Base-by-base conservation (phyloP, 352 stramenopile genomes). In the Globisporangium emineosum region DNA sequence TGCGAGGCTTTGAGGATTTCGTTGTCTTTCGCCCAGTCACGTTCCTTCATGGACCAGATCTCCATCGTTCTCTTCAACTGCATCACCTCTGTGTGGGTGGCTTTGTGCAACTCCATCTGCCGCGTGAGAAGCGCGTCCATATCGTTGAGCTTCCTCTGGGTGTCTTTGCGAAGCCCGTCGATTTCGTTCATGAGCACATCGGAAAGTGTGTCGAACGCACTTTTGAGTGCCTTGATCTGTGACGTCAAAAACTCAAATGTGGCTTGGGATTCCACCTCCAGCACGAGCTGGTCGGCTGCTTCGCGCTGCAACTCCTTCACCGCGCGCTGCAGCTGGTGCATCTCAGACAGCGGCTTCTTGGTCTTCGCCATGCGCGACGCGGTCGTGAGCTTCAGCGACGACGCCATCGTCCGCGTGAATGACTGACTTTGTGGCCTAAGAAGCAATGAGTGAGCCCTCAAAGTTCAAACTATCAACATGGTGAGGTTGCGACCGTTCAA, bases 21-120 rank as follows among this genome's bases (percentile, higher is more conserved):
- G 40, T 92, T 92, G 59, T 94, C 85, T 65, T 94, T 94, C 19
- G 83, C 83, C 83, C 85, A 94, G 63, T 94, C 83, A 25, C 85
- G 79, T 74, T 94, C 85, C 55, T 94, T 94, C 1, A 90, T 50
- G 15, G 72, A 78, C 85, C 85, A 94, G 52, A 91, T 74, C 67
- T 94, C 85, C 72, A 91, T 80, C 47, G 82, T 84, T 10, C 83
- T 79, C 66, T 90, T 91, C 30, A 91, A 65, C 45, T 89, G 78
- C 67, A 87, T 73, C n/a, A 90, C 78, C 52, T 94, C 85, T 0
- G 65, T 71, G 62, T 89, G 73, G 8, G 83, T 89, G 3, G 71
- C 72, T 43, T 83, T 89, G 52, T 89, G 77, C 59, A 85, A 67
- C 35, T 91, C 83, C 0, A 62, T 60, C 63, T 94, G 85, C 9